Base-by-base conservation (phyloP, 2,329 filamentous ascomycete species). In the Teratosphaeria zuluensis region DNA sequence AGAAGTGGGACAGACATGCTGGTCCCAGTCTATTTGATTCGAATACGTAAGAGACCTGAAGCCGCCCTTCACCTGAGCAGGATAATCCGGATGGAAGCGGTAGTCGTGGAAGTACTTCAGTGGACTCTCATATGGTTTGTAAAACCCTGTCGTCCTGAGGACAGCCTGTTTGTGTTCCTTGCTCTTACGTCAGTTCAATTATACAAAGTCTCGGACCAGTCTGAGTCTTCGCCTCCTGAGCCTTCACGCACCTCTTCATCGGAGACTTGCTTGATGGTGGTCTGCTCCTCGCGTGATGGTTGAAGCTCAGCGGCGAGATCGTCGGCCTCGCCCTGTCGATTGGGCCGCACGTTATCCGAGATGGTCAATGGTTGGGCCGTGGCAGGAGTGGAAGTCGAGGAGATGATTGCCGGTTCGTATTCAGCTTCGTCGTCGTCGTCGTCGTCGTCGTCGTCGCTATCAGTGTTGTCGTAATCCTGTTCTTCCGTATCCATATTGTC, bases 11-110 rank as follows among this genome's bases (percentile, higher is more conserved):
- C 94, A 99, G 54, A 97, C 70, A 62, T 83, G 82, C 66, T 82
- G 85, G 61, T 84, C 80, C 28, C 85, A 80, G 71, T 96, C 85
- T 74, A 99, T 95, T 66, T 86, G 87, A 74, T 95, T 89, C 76
- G 90, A 96, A 76, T 92, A 97, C 51, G 92, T 97, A 77, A 95
- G 80, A 63, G 94, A 97, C 70, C 88, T 86, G 70, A 91, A 87
- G 51, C 92, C 92, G 62, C 86, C 87, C 58, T 83, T 72, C 59
- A 96, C 85, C 58, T 83, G 78, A 55, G 87, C 74, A 64, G 80
- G 77, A 75, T 86, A 97, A 56, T 83, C 79, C 33, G 90, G 30
- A 70, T 97, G 92, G 71, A 92, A 96, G 66, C 92, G 90, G 75
- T 89, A 99, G 42, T 89, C 87, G 72, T 85, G 90, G 74, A 97